phyloP scores from a whole-genome alignment of 768 basidiomycete genomes.

The Agrocybe pediades region DNA sequence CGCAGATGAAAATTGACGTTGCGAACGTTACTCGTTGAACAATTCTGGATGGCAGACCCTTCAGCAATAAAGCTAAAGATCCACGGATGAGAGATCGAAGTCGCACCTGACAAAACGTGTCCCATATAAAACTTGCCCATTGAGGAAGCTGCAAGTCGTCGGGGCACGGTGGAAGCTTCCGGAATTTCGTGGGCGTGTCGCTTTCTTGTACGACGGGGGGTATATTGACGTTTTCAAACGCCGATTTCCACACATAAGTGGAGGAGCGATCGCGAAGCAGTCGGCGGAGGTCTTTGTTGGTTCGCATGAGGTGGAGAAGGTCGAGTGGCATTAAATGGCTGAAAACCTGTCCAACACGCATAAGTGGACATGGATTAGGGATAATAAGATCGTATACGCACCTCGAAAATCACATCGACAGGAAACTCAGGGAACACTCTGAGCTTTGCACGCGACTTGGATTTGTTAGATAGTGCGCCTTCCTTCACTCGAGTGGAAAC shows the following conservation, averaged over 20 bases:
- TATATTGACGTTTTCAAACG: slow-evolving; percentile 7
- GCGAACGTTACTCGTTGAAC: slow-evolving; percentile 15
- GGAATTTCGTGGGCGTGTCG: too few relatives aligned
- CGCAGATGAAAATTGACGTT: slow-evolving; percentile 28
- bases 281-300: slow-evolving; percentile 21
- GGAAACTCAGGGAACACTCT: slow-evolving; percentile 21
- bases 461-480: background rate
- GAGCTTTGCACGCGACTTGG: slow-evolving; percentile 12
- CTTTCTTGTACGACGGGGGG: background rate
- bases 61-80: background rate
- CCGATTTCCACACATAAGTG: slow-evolving; percentile 24
- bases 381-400: background rate
- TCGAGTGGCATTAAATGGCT: slow-evolving; percentile 19
- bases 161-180: slow-evolving; percentile 21
- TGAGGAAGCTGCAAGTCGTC: slow-evolving; percentile 22
- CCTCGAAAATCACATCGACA: slow-evolving; percentile 30
- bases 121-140: slow-evolving; percentile 22
- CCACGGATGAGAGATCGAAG: background rate
- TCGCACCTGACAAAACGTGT: slow-evolving; percentile 24
- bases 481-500: background rate
- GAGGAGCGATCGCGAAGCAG: slow-evolving; percentile 24
- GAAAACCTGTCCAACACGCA: slow-evolving; percentile 17
- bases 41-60: slow-evolving; percentile 18
- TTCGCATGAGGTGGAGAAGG: slow-evolving; percentile 22
- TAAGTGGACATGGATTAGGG: background rate